Base-by-base conservation (phyloP, 129 eudicot species). In the Lactuca sativa region DNA sequence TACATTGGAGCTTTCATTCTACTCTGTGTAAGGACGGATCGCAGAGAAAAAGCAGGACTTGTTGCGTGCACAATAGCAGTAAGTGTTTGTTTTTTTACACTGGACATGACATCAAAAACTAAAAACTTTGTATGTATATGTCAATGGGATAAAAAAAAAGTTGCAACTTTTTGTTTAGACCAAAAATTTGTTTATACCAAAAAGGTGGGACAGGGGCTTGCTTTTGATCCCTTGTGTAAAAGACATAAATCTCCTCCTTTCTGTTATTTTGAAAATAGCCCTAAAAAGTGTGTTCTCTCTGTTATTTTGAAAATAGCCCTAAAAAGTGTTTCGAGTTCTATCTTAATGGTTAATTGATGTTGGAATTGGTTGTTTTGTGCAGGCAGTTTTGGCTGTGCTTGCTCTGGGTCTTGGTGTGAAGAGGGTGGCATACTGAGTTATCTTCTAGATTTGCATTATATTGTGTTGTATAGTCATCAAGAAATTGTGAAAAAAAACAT, bases 41-140 rank as follows among this genome's bases (percentile, higher is more conserved):
- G 85, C 84, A 81, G 97, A 80, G 97, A 93, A 66, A 93, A 93
- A 58, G 81, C 98, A 9, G 97, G 98, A 65, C 97, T 93, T 60
- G 82, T 90, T 68, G 98, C 92, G 12, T 93, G 98, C 90, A 78
- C 76, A 12, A 72, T 93, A 71, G 96, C 88, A 37, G 98, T 93
- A 83, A 85, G 95, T 82, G 34, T 64, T 6, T 67, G 67, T 47
- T 7, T 61, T 12, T 61, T 47, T 10, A 60, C n/a, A n/a, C n/a
- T n/a, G n/a, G n/a, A n/a, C n/a, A n/a, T n/a, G n/a, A n/a, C n/a
- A n/a, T n/a, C n/a, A n/a, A n/a, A n/a, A n/a, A n/a, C 47, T 4
- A 1, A 16, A 7, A 9, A 70, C 21, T 18, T 18, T 18, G 21
- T 18, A 18, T 18, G 21, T 18, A 18, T 18, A 0, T 18, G 21